A percentile compares a stretch with the other conserved stretches of the same genome.
Conservation (phyloP, 192 early-diverging fungal genomes). For the Funneliformis geosporum region DNA sequence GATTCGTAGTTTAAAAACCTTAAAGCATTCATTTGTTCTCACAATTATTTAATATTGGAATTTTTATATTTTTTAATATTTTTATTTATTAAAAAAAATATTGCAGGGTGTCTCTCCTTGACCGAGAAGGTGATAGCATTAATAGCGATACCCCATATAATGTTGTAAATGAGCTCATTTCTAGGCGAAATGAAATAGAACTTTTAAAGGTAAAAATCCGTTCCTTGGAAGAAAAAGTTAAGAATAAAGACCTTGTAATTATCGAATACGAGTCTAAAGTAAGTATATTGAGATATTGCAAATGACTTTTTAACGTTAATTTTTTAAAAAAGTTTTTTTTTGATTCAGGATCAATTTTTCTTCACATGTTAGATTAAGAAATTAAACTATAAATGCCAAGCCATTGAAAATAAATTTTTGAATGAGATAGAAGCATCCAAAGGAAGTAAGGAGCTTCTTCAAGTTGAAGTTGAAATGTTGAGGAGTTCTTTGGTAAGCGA, state of each 20-base stretch:
- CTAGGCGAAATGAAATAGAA: constrained; percentile 11
- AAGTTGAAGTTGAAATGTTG: constrained; percentile 14
- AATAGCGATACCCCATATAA: constrained; percentile 11
- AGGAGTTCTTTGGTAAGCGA: background rate
- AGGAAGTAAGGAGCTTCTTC: background rate
- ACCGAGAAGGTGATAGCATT: constrained; percentile 3
- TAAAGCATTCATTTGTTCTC: background rate
- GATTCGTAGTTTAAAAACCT: background rate
- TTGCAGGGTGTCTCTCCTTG: background rate
- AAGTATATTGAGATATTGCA: background rate
- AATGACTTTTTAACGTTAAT: background rate
- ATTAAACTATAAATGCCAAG: background rate
- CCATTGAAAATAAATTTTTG: constrained; percentile 2
- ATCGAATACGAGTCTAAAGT: constrained; percentile 1
- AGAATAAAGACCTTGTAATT: constrained; percentile 11
- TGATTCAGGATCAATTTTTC: background rate
- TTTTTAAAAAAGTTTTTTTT: background rate
- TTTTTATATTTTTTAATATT: no score
- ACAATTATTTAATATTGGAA: background rate
- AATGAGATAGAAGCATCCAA: constrained; percentile 8
- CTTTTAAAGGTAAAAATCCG: background rate
- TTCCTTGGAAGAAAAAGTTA: constrained; percentile 9
- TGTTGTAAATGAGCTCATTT: constrained; percentile 7
- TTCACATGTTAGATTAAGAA: constrained; percentile 8
- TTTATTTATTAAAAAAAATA: no score